Evolutionary conservation across 345 rosid species (phyloP).

Genomic region (Eucalyptus sp.): DNA sequence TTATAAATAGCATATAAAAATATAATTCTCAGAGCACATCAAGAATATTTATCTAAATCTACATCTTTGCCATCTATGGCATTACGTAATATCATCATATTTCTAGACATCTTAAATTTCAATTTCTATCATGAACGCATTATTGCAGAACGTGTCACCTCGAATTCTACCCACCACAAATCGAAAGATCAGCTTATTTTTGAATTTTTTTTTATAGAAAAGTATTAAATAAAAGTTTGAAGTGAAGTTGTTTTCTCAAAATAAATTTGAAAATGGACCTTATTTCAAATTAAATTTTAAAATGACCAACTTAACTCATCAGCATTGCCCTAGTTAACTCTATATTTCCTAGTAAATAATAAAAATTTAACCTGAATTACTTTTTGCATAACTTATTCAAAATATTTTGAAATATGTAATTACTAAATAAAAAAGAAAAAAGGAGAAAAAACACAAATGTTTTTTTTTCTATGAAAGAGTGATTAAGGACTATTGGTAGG

Average conservation of each 20-base stretch:
- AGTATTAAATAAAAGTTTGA: neutral
- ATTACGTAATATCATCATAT: neutral
- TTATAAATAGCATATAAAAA: neutral
- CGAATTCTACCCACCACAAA: neutral
- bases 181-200: neutral
- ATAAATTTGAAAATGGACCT: neutral
- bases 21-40: neutral
- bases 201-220: neutral
- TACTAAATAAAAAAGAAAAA: neutral
- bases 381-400: neutral
- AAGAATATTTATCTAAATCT: neutral
- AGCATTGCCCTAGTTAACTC: neutral
- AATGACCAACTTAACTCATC: neutral
- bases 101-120: neutral
- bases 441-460: neutral
- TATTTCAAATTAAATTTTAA: neutral
- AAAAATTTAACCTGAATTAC: neutral
- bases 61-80: neutral
- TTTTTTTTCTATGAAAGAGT: neutral
- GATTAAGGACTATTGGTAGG: neutral
- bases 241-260: neutral
- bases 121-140: neutral
- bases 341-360: neutral
- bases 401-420: neutral
- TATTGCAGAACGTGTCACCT: neutral